A percentile compares a stretch with the other conserved stretches of the same genome.
These are phyloP conservation scores for Sequoiadendron giganteum DNA, from an alignment of 75 land plant species.

Conservation along the genomic window DNA sequence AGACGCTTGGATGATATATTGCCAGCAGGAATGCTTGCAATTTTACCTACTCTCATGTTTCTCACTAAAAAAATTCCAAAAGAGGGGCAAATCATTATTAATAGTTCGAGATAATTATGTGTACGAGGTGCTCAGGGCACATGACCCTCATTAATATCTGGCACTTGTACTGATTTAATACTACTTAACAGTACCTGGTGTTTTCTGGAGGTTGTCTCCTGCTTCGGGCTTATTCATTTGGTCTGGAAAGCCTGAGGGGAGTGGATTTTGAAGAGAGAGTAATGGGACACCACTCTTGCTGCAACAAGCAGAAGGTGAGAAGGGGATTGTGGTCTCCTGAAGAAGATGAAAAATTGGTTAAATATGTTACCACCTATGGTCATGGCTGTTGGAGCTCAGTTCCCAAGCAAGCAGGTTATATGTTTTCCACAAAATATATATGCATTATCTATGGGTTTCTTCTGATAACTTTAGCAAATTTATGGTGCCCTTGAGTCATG, in stretches of 20 bases:
- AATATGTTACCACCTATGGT: slow-evolving; percentile 15
- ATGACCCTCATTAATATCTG: slow-evolving; percentile 9
- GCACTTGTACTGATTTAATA: neutral
- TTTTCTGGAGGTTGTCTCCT: neutral
- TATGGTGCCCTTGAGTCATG: neutral
- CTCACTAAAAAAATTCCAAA: neutral
- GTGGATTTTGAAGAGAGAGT: neutral
- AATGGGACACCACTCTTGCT: slow-evolving; percentile 29
- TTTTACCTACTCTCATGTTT: neutral
- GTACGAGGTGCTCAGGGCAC: neutral
- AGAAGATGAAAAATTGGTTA: slow-evolving; percentile 35
- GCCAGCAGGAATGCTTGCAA: neutral
- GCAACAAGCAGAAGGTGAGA: slow-evolving; percentile 31
- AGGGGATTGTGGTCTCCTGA: slow-evolving; percentile 38
- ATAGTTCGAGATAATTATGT: neutral
- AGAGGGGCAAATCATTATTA: neutral
- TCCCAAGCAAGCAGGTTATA: slow-evolving; percentile 25
- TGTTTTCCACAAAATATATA: neutral
- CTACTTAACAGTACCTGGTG: neutral
- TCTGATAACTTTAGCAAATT: neutral
- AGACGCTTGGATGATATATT: neutral
- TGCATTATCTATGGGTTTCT: neutral
- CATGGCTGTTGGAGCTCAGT: slow-evolving; percentile 26
- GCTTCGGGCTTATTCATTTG: neutral
- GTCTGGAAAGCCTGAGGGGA: neutral